phyloP scores from a whole-genome alignment of 345 rosid species.

The Diplotaxis tenuifolia region DNA sequence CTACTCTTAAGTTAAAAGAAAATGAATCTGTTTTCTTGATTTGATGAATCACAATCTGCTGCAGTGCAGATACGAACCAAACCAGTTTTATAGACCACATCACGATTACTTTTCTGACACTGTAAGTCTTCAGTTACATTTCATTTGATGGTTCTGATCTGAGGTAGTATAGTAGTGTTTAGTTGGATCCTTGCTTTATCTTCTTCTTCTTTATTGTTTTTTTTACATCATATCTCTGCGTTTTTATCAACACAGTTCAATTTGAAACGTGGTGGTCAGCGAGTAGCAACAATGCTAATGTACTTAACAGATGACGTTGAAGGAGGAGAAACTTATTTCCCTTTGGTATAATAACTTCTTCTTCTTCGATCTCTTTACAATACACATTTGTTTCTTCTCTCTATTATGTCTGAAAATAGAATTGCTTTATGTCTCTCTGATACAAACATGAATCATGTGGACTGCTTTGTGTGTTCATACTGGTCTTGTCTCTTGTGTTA shows the following conservation, averaged over 20 bases:
- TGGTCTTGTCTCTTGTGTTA: constrained; percentile 1
- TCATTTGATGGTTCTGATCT: neutral
- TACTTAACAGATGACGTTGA: constrained; percentile 81
- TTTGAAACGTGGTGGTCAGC: constrained; percentile 89
- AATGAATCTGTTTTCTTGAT: constrained; percentile 37
- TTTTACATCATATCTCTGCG: neutral
- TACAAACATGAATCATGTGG: neutral
- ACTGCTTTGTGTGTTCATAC: neutral
- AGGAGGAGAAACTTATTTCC: constrained; percentile 98
- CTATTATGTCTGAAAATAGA: neutral
- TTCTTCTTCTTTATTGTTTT: neutral
- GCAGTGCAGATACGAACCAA: constrained; percentile 90
- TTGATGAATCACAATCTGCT: constrained; percentile 61
- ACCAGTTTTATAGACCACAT: constrained; percentile 89
- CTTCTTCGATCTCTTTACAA: neutral
- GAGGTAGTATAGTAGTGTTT: neutral
- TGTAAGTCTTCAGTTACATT: constrained; percentile 46
- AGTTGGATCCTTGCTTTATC: neutral
- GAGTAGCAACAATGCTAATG: constrained; percentile 92
- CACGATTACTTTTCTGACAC: constrained; percentile 91
- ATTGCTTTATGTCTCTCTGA: too few species aligned
- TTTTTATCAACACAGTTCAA: constrained; percentile 56
- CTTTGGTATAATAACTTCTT: constrained; percentile 58
- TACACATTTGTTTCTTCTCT: neutral
- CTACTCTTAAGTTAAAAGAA: constrained; percentile 16